These are phyloP conservation scores for Cordyceps javanica DNA, from an alignment of 2,329 filamentous ascomycete genomes.

Conservation along the genomic window DNA sequence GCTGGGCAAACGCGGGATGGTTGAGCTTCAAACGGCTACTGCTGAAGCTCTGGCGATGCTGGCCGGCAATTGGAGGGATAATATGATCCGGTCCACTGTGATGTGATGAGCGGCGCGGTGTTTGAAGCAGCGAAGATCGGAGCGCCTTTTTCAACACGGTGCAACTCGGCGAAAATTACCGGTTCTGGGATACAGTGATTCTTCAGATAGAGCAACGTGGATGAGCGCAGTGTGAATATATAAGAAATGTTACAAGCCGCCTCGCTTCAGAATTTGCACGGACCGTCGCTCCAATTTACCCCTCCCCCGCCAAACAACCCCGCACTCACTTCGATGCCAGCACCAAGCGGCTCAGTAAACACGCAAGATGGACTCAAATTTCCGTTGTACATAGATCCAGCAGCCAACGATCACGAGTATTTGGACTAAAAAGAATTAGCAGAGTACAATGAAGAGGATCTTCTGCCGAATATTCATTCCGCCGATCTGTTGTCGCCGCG, in stretches of 20 bases:
- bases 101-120: neutral
- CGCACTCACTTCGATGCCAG: neutral
- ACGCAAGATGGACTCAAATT: no score
- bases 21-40: neutral
- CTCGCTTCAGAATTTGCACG: no score
- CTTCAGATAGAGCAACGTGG: no score
- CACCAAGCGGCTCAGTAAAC: neutral
- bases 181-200: neutral
- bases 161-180: neutral
- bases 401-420: no score
- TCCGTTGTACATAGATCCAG: no score
- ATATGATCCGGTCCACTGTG: slow-evolving; percentile 1
- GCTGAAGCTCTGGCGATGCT: neutral
- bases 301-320: slow-evolving; percentile 8
- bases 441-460: no score
- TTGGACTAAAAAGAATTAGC: no score
- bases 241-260: neutral
- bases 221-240: no score
- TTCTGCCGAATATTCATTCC: no score
- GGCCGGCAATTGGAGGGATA: slow-evolving; percentile 8
- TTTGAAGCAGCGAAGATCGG: neutral
- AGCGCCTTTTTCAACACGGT: neutral
- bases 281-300: neutral
- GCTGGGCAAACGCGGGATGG: neutral
- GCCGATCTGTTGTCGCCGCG: no score